Evolutionary conservation across 2,329 filamentous ascomycete species (phyloP).

Genomic region (Colletotrichum sp.): DNA sequence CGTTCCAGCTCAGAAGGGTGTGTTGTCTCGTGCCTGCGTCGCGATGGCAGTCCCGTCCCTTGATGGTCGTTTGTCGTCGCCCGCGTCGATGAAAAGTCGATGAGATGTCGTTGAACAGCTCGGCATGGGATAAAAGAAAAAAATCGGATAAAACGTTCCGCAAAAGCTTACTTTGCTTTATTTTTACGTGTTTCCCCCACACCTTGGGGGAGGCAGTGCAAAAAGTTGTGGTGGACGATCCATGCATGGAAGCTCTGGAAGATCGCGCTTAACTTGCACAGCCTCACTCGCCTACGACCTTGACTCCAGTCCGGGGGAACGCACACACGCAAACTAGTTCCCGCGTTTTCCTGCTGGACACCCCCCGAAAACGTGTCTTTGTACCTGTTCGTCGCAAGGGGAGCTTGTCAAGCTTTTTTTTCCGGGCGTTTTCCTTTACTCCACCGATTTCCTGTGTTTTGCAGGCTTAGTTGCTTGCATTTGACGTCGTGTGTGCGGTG

Average conservation of each 20-base stretch:
- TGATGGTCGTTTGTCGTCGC: not conserved
- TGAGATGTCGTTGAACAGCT: constrained; percentile 11
- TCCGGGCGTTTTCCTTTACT: not conserved
- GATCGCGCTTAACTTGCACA: constrained; percentile 23
- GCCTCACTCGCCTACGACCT: constrained; percentile 23
- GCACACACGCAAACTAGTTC: constrained; percentile 6
- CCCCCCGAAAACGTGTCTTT: constrained; percentile 11
- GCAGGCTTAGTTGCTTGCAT: not conserved
- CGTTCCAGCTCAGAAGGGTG: not conserved
- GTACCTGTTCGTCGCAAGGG: constrained; percentile 20
- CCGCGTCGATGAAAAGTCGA: not conserved
- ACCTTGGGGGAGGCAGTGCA: constrained; percentile 3
- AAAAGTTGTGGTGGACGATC: constrained; percentile 18
- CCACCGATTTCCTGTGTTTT: not conserved
- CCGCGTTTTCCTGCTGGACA: not conserved
- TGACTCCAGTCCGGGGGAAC: constrained; percentile 17
- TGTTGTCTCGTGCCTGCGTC: not conserved
- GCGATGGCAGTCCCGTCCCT: not conserved
- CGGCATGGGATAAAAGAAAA: not conserved
- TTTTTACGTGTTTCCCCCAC: constrained; percentile 4
- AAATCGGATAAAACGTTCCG: constrained; percentile 15
- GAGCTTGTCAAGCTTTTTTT: constrained; percentile 17
- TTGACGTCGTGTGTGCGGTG: not conserved
- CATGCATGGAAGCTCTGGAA: constrained; percentile 21
- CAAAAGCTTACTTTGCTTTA: constrained; percentile 11